Percentiles rank a stretch among this genome's conserved stretches.
Evolutionary conservation across 1,139 yeast species (phyloP).

Genomic region (Taphrina pruni): DNA sequence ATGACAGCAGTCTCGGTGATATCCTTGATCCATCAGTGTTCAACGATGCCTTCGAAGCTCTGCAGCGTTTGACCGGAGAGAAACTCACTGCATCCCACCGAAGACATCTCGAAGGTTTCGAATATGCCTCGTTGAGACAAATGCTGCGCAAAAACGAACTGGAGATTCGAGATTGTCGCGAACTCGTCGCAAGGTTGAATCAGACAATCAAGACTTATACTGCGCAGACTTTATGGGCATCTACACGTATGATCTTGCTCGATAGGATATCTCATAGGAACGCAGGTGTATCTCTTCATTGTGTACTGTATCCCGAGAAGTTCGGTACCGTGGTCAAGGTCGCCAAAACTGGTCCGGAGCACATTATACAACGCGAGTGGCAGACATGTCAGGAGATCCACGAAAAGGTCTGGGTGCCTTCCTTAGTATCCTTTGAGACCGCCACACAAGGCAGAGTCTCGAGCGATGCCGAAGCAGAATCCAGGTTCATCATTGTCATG

Average conservation of each 20-base stretch:
- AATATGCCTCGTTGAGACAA: constrained; percentile 9
- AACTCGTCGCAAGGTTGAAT: constrained; percentile 16
- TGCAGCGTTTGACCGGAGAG: constrained; percentile 13
- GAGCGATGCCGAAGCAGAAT: constrained; percentile 7
- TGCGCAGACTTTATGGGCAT: constrained; percentile 12
- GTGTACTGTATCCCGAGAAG: constrained; percentile 14
- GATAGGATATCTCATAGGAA: constrained; percentile 16
- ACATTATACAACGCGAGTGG: constrained; percentile 16
- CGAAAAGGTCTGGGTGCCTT: constrained; percentile 3
- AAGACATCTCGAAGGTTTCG: constrained; percentile 16
- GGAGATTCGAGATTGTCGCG: constrained; percentile 16
- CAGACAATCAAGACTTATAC: constrained; percentile 23
- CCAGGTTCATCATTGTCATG: constrained; percentile 17
- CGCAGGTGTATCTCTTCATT: constrained; percentile 13
- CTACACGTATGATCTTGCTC: constrained; percentile 21
- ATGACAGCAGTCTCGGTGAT: constrained; percentile 1
- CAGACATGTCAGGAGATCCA: constrained; percentile 20
- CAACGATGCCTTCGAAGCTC: constrained; percentile 10
- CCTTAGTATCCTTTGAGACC: constrained; percentile 12
- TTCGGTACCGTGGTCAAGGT: constrained; percentile 18
- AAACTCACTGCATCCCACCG: constrained; percentile 16
- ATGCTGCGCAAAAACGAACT: constrained; percentile 23
- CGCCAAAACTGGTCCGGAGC: constrained; percentile 24
- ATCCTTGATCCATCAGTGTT: background rate
- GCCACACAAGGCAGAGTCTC: constrained; percentile 9